Conservation (phyloP, 176 grass and related monocot genomes). For the Eragrostis nindensis region DNA sequence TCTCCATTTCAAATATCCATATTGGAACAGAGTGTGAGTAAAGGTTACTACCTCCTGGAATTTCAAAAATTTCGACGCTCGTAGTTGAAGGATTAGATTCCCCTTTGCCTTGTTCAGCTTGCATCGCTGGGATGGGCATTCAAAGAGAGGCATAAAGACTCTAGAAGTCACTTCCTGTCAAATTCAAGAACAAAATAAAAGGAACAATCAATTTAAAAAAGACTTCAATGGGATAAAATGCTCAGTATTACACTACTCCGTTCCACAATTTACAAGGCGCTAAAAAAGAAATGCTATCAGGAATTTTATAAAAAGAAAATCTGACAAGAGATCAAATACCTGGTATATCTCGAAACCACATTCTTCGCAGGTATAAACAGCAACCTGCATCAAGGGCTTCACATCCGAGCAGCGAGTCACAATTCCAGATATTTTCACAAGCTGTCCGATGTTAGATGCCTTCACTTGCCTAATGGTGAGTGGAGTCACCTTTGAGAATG, state of each 20-base stretch:
- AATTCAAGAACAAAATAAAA: slow-evolving; percentile 39
- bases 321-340: slow-evolving; percentile 51
- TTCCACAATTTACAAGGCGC: background rate
- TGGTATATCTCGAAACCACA: slow-evolving; percentile 99
- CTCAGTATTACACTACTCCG: background rate
- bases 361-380: slow-evolving; percentile 99
- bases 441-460: slow-evolving; percentile 96
- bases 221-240: background rate
- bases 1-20: slow-evolving; percentile 5
- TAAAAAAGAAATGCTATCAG: background rate
- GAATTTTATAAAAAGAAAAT: background rate
- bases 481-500: slow-evolving; percentile 74
- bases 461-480: slow-evolving; percentile 94
- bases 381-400: slow-evolving; percentile 98
- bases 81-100: slow-evolving; percentile 91
- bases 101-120: slow-evolving; percentile 92
- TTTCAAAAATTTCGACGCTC: slow-evolving; percentile 97
- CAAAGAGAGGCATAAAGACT: slow-evolving; percentile 94
- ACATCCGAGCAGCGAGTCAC: slow-evolving; percentile 97
- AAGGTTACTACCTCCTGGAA: slow-evolving; percentile 92
- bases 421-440: slow-evolving; percentile 98
- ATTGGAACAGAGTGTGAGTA: slow-evolving; percentile 3
- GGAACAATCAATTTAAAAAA: slow-evolving; percentile 17
- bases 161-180: slow-evolving; percentile 98
- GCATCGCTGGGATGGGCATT: slow-evolving; percentile 94